Conservation (phyloP, 441 rosid genomes). For the Raphanus hybrid region DNA sequence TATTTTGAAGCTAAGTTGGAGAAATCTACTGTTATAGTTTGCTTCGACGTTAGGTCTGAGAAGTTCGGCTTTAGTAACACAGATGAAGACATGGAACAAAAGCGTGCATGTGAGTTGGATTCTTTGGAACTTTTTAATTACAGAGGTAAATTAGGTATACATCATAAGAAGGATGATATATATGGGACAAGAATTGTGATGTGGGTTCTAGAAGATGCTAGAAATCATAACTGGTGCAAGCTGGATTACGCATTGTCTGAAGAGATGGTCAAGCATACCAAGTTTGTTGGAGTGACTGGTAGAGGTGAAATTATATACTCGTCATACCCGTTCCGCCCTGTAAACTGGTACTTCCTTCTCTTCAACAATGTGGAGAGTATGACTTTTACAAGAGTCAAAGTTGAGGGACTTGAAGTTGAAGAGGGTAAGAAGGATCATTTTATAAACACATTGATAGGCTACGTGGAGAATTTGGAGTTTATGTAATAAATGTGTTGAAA, state of each 20-base stretch:
- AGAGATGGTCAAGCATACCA: neutral
- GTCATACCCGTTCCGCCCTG: neutral
- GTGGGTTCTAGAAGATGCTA: neutral
- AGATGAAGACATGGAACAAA: neutral
- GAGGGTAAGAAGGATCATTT: neutral
- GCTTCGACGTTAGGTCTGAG: neutral
- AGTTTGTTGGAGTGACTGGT: neutral
- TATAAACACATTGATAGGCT: neutral
- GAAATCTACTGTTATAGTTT: neutral
- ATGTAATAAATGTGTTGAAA: neutral
- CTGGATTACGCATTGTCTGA: neutral
- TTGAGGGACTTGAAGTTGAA: neutral
- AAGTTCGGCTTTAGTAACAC: neutral
- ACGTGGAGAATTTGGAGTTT: neutral
- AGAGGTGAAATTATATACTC: neutral
- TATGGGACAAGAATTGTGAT: neutral
- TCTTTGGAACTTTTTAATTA: neutral
- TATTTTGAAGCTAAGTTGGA: rapidly evolving
- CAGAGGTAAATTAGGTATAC: neutral
- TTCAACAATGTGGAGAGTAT: neutral
- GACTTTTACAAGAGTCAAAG: neutral
- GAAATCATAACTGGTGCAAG: neutral
- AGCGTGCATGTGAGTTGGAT: neutral
- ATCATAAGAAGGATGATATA: neutral
- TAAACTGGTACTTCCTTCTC: neutral